Conservation (phyloP, 352 stramenopile genomes). For the Phytophthora pini region DNA sequence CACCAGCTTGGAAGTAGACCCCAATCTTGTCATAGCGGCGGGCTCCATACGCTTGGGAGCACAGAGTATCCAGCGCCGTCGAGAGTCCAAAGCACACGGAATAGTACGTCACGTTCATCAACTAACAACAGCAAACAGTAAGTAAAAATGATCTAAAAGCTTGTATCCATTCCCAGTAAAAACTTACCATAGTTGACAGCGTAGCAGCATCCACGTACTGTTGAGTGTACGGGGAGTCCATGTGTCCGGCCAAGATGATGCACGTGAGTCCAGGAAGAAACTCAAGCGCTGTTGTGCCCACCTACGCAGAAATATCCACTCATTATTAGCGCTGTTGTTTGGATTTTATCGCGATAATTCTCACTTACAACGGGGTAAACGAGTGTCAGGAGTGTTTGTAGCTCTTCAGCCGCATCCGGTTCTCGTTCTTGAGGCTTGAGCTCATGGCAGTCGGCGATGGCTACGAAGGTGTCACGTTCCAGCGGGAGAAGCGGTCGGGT, state of each 20-base stretch:
- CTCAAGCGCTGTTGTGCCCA: background rate
- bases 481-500: background rate
- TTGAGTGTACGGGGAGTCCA: background rate
- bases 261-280: background rate
- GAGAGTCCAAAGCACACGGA: conserved; percentile 52
- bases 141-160: background rate
- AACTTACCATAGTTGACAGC: background rate
- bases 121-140: background rate
- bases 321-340: no score
- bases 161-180: background rate
- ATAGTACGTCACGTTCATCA: conserved; percentile 2
- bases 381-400: background rate
- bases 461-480: background rate
- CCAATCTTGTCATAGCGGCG: conserved; percentile 68
- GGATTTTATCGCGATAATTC: no score
- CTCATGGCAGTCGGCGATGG: background rate
- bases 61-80: conserved; percentile 29
- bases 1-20: conserved; percentile 71
- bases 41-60: conserved; percentile 69
- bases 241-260: background rate
- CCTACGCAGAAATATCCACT: background rate
- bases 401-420: background rate
- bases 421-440: background rate
- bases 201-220: conserved; percentile 1
- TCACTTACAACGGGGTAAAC: background rate